Conservation (phyloP, 139 green algal genomes). For the Raphidocelis subcapitata region DNA sequence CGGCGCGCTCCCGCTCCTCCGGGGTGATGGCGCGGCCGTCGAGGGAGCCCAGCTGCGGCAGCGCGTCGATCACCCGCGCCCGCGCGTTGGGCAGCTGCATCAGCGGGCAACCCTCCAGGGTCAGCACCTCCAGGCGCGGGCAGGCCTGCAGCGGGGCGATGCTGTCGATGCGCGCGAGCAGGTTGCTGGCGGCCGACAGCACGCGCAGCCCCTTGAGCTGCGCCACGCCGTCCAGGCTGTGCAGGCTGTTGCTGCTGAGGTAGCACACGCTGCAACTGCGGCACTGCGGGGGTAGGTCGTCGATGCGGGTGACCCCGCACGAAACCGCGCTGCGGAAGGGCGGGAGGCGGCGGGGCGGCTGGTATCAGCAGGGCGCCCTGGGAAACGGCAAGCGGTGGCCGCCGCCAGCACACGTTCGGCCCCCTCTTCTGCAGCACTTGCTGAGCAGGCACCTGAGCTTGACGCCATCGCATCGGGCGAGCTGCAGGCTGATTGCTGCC, state of each 20-base stretch:
- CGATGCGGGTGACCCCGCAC: no score
- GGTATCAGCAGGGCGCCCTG: no score
- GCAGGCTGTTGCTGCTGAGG: slow-evolving; percentile 62
- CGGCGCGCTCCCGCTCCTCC: slow-evolving; percentile 45
- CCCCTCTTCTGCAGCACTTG: no score
- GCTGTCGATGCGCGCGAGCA: slow-evolving; percentile 26
- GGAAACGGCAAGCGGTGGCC: no score
- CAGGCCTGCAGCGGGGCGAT: slow-evolving; percentile 14
- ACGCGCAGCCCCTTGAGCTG: slow-evolving; percentile 56
- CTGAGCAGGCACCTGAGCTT: no score
- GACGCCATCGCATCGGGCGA: no score
- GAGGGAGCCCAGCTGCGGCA: slow-evolving; percentile 48
- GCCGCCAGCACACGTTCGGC: no score
- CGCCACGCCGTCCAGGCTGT: slow-evolving; percentile 43
- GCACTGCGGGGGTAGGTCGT: no score
- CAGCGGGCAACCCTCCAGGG: slow-evolving; percentile 71
- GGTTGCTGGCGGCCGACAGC: slow-evolving; percentile 63
- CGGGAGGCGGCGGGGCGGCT: no score
- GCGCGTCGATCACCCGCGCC: slow-evolving; percentile 32
- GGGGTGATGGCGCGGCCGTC: slow-evolving; percentile 53
- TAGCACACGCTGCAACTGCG: slow-evolving; percentile 26
- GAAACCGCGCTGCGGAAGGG: no score
- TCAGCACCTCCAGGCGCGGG: slow-evolving; percentile 25
- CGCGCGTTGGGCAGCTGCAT: slow-evolving; percentile 59
- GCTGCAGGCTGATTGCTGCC: no score